A percentile compares a stretch with the other conserved stretches of the same genome.
These are phyloP conservation scores for Chrysosphaeria jannelii DNA, from an alignment of 2,329 filamentous ascomycete genomes.

Conservation along the genomic window DNA sequence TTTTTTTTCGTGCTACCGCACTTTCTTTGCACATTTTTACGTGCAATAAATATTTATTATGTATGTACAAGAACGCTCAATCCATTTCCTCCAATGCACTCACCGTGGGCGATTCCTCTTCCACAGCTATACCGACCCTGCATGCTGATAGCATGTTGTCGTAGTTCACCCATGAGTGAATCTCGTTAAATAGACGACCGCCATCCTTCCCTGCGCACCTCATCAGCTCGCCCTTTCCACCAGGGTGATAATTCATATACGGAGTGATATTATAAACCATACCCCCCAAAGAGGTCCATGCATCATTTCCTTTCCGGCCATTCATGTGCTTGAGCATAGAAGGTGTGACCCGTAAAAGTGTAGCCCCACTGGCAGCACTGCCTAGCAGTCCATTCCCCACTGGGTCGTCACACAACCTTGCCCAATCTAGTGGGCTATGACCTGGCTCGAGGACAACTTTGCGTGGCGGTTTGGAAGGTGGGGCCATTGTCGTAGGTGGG, in stretches of 20 bases:
- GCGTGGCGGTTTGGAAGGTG: constrained; percentile 12
- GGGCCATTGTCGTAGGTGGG: constrained; percentile 20
- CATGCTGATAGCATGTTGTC: constrained; percentile 36
- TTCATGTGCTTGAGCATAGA: constrained; percentile 49
- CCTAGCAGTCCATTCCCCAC: constrained; percentile 32
- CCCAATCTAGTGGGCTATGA: constrained; percentile 91
- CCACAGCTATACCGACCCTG: constrained; percentile 30
- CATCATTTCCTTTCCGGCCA: constrained; percentile 56
- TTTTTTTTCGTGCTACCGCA: too few relatives aligned
- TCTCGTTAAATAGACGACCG: constrained; percentile 30
- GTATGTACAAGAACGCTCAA: too few relatives aligned
- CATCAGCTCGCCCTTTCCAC: constrained; percentile 46
- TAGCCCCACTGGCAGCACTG: constrained; percentile 17
- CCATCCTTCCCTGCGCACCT: constrained; percentile 29
- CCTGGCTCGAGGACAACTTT: constrained; percentile 68
- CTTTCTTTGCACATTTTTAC: background rate
- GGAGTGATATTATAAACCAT: constrained; percentile 86
- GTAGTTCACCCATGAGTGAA: constrained; percentile 44
- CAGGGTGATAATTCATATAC: constrained; percentile 74
- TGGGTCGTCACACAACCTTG: constrained; percentile 34
- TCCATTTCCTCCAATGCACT: constrained; percentile 31
- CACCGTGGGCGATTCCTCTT: constrained; percentile 13
- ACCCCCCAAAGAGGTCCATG: constrained; percentile 72
- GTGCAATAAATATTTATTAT: too few relatives aligned
- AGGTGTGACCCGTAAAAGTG: constrained; percentile 51